Percentiles rank a stretch among this genome's conserved stretches.
phyloP scores from a whole-genome alignment of 306 rosid genomes.

The Rosa chinensis region DNA sequence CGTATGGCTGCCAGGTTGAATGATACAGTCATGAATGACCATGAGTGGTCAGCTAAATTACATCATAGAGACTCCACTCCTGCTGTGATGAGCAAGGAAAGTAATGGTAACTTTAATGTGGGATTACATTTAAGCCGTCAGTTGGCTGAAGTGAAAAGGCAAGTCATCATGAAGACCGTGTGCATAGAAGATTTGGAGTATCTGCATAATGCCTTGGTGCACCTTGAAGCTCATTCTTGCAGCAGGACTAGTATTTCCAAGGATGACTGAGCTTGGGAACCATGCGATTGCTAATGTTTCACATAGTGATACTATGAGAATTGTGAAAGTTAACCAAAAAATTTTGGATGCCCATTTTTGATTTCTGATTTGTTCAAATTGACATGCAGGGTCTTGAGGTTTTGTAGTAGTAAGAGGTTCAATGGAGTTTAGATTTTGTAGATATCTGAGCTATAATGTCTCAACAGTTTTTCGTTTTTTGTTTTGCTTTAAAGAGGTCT shows the following conservation, averaged over 20 bases:
- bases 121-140: conserved; percentile 1
- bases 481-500: too few species aligned
- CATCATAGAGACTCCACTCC: not conserved
- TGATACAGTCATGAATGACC: conserved; percentile 7
- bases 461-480: not conserved
- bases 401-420: not conserved
- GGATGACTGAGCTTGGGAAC: not conserved
- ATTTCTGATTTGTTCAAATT: not conserved
- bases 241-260: not conserved
- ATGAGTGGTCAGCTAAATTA: conserved; percentile 20
- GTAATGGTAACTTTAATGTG: not conserved
- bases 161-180: conserved; percentile 2
- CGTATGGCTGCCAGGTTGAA: conserved; percentile 24
- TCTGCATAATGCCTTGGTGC: conserved; percentile 21
- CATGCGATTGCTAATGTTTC: not conserved
- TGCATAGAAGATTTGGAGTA: conserved; percentile 23
- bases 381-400: not conserved
- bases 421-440: not conserved
- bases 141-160: conserved; percentile 13
- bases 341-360: not conserved
- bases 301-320: not conserved
- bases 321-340: not conserved
- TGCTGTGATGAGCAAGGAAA: conserved; percentile 11
- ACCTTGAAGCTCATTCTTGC: conserved; percentile 21
- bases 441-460: not conserved